Evolutionary conservation across 208 protist genomes (phyloP).

Genomic region (Leishmania lainsoni): DNA sequence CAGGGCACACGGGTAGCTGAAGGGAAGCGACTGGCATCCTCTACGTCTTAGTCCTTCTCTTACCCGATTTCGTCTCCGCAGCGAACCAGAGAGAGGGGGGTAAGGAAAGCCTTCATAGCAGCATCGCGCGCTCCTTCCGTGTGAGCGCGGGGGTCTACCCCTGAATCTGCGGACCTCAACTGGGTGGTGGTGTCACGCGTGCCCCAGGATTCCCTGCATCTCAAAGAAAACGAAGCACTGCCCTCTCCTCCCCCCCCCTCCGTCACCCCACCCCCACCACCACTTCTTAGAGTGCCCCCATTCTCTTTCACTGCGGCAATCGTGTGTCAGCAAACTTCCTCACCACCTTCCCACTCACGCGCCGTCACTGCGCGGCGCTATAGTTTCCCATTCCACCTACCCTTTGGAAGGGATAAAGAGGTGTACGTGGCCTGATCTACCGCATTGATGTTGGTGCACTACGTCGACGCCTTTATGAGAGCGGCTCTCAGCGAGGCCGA

Average conservation of each 20-base stretch:
- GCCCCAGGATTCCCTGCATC: background rate
- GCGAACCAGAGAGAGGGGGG: background rate
- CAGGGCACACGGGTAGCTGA: background rate
- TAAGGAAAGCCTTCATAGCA: background rate
- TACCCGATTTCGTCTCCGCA: background rate
- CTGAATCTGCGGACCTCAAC: background rate
- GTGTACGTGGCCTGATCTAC: background rate
- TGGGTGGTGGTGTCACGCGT: background rate
- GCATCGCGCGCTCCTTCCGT: background rate
- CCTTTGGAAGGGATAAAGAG: background rate
- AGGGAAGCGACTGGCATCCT: background rate
- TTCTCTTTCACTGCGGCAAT: background rate
- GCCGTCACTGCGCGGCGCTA: background rate
- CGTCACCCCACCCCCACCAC: background rate
- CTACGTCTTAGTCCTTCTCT: background rate
- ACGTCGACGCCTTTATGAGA: conserved; percentile 73
- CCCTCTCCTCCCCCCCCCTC: background rate
- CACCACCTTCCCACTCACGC: background rate
- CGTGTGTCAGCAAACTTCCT: background rate
- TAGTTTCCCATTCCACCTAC: background rate
- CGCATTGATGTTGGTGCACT: conserved; percentile 29
- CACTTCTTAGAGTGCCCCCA: background rate
- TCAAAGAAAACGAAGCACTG: background rate
- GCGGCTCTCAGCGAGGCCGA: conserved; percentile 62
- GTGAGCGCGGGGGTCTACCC: background rate